These are phyloP conservation scores for Pseudocercospora ulei DNA, from an alignment of 2,329 filamentous ascomycete genomes.

Conservation along the genomic window DNA sequence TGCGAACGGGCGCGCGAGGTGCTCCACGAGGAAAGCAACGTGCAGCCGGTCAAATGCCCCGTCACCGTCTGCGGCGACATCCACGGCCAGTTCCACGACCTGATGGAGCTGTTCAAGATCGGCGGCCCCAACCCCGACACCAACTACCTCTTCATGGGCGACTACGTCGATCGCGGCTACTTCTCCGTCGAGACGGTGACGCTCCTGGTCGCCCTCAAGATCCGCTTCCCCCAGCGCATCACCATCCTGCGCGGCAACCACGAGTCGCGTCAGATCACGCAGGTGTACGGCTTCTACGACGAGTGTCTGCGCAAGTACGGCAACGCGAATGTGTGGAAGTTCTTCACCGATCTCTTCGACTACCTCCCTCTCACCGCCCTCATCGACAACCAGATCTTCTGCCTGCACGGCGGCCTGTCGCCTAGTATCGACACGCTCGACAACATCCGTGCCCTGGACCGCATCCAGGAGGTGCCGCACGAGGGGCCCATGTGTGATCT, in stretches of 20 bases:
- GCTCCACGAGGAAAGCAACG: conserved; percentile 93
- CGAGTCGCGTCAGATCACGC: conserved; percentile 96
- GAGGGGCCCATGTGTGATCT: conserved; percentile 98
- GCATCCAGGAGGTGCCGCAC: conserved; percentile 96
- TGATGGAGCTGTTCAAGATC: conserved; percentile 99
- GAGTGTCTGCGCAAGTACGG: conserved; percentile 98
- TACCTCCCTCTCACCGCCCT: conserved; percentile 93
- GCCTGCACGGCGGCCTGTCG: conserved; percentile 89
- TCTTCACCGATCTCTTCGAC: conserved; percentile 97
- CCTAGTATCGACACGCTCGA: conserved; percentile 94
- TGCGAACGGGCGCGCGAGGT: conserved; percentile 98
- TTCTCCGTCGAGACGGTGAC: conserved; percentile 98
- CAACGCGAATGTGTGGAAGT: conserved; percentile 99
- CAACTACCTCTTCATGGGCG: conserved; percentile 99
- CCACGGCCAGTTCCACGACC: conserved; percentile 95
- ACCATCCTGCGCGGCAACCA: conserved; percentile 98
- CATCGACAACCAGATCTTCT: conserved; percentile 99
- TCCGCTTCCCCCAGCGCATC: conserved; percentile 93
- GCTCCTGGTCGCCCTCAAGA: conserved; percentile 90
- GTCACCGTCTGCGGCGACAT: conserved; percentile 99
- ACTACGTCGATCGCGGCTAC: conserved; percentile 97
- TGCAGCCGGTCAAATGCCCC: conserved; percentile 98
- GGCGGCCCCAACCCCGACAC: conserved; percentile 96
- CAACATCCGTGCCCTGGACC: conserved; percentile 88
- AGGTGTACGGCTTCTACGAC: conserved; percentile 99